Evolutionary conservation across 2,329 filamentous ascomycete genomes (phyloP), one percentile per base, ranked within the genome.

Genomic region (Apiospora malaysiana): DNA sequence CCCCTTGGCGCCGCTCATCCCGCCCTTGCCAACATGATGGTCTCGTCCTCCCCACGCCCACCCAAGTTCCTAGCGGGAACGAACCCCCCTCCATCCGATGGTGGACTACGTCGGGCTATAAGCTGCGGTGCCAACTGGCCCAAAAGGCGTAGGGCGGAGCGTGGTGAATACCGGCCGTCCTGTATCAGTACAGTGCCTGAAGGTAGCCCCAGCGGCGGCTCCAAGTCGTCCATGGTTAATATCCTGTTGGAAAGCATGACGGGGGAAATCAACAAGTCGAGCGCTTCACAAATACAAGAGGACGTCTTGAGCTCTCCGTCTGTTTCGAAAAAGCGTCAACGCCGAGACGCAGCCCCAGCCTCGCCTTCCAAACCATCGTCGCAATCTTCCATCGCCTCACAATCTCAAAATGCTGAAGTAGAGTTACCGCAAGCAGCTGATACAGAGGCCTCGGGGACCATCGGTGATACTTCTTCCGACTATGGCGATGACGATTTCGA

Each of bases 61-160:
- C 82, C 79, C 1, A 89, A 82, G 71, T 80, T 81, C 69, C 79
- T 79, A 1, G 78, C 77, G 56, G 80, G 79, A 45, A 79, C 81
- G 70, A 18, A 23, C 46, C 66, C 40, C 9, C 47, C 27, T 40
- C 45, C 67, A n/a, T 83, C 82, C 66, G 85, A 82, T 72, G 83
- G 82, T 71, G 84, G 84, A 5, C 80, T 94, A 56, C 87, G 91
- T 75, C 87, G 91, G 74, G 87, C 91, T 2, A 87, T 91, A 71
- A 94, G 91, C 78, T 93, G 90, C 77, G 91, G 91, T 23, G 85
- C 88, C 32, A 88, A 92, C 75, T 93, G 91, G 87, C 91, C 92
- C 1, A 95, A 95, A 79, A 86, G 91, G 73, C 87, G 91, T 75
- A 91, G 87, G 75, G 77, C 89, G 9, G 88, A 90, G 68, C 85